Evolutionary conservation across 2,329 filamentous ascomycete genomes (phyloP).

Genomic region (Pseudogymnoascus sp.): DNA sequence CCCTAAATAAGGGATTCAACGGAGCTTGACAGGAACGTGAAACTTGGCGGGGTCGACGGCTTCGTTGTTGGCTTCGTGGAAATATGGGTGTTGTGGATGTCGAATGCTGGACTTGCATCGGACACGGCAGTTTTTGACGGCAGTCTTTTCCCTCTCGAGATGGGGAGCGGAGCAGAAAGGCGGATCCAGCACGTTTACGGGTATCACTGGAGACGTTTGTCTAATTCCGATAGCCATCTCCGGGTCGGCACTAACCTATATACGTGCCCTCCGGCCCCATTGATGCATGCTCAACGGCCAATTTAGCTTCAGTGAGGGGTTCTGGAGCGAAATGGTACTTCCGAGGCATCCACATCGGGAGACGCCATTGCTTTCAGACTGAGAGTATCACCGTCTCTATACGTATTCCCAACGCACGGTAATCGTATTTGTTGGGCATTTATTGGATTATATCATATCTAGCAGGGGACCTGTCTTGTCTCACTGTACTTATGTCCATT

Average conservation of each 20-base stretch:
- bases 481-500: neutral
- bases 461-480: neutral
- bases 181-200: constrained; percentile 6
- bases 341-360: constrained; percentile 1
- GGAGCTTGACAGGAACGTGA: neutral
- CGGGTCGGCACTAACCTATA: neutral
- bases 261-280: neutral
- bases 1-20: neutral
- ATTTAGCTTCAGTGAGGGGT: constrained; percentile 1
- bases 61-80: neutral
- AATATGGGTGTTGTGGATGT: neutral
- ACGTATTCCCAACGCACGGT: neutral
- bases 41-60: neutral
- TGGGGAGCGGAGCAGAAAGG: neutral
- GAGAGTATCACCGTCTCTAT: neutral
- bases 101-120: neutral
- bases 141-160: neutral
- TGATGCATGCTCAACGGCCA: neutral
- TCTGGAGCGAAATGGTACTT: neutral
- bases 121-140: neutral
- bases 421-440: neutral
- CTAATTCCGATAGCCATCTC: neutral
- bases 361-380: neutral
- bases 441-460: neutral
- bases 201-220: neutral